A percentile compares a stretch with the other conserved stretches of the same genome.
phyloP scores from a whole-genome alignment of 768 basidiomycete species.

The Lentinula detonsa region DNA sequence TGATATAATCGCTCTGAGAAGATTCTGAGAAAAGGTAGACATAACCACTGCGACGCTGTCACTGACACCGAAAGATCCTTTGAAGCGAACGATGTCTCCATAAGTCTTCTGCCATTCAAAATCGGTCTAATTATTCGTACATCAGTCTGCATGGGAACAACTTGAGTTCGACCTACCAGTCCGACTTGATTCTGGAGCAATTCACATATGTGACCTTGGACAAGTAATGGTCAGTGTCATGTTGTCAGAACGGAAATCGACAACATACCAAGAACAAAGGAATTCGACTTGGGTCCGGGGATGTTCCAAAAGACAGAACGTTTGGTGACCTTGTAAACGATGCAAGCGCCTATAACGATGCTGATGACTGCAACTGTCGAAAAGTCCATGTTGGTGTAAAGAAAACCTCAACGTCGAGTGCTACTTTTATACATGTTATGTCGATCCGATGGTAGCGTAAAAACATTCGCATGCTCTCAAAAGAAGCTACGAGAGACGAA shows the following conservation, averaged over 20 bases:
- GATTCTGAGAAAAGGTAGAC: not conserved
- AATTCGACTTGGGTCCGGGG: constrained; percentile 2
- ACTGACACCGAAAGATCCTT: constrained; percentile 3
- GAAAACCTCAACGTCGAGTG: not conserved
- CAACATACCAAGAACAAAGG: not conserved
- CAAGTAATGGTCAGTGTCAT: not conserved
- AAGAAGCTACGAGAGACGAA: not conserved
- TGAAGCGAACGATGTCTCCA: constrained; percentile 3
- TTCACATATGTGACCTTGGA: constrained; percentile 5
- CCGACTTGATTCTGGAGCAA: constrained; percentile 4
- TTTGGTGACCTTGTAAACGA: not conserved
- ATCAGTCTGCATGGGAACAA: not conserved
- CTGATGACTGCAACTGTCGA: not conserved
- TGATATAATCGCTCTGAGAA: constrained; percentile 19
- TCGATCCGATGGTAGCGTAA: not conserved
- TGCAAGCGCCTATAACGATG: not conserved
- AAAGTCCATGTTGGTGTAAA: not conserved
- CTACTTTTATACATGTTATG: not conserved
- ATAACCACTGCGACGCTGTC: no score
- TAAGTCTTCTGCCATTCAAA: constrained; percentile 5
- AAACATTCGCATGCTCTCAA: not conserved
- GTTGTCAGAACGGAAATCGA: not conserved
- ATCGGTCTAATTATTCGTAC: not conserved
- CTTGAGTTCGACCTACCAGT: not conserved
- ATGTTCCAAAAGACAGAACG: constrained; percentile 4